phyloP scores from a whole-genome alignment of 805 yeast genomes.

The Allodekkera sacchari region DNA sequence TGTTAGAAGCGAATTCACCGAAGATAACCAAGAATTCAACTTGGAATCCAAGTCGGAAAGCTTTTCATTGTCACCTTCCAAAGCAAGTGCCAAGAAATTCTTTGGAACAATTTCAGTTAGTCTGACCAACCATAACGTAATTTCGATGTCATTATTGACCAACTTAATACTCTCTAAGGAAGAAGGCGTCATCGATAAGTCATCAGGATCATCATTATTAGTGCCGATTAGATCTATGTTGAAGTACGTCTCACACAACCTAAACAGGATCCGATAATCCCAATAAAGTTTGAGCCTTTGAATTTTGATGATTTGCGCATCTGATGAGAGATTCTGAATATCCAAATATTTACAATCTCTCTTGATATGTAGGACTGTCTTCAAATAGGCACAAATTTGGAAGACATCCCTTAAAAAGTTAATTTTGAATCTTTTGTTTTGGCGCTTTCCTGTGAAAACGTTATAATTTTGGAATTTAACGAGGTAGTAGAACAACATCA shows the following conservation, averaged over 20 bases:
- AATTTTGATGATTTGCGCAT: slow-evolving; percentile 16
- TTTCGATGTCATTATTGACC: slow-evolving; percentile 25
- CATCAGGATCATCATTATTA: slow-evolving; percentile 8
- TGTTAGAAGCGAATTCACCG: slow-evolving; percentile 11
- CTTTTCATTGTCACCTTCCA: slow-evolving; percentile 9
- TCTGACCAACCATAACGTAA: slow-evolving; percentile 24
- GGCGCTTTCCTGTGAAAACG: slow-evolving; percentile 8
- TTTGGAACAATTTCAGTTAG: slow-evolving; percentile 25
- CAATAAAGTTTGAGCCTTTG: slow-evolving; percentile 35
- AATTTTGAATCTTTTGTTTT: slow-evolving; percentile 21
- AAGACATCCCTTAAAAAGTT: slow-evolving; percentile 36
- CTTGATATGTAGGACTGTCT: slow-evolving; percentile 38
- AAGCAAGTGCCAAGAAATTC: slow-evolving; percentile 17
- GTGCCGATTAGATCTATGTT: slow-evolving; percentile 13
- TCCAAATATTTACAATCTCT: slow-evolving; percentile 9
- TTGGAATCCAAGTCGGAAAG: slow-evolving; percentile 13
- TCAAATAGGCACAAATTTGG: slow-evolving; percentile 29
- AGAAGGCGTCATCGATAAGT: slow-evolving; percentile 21
- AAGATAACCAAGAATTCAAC: slow-evolving; percentile 20
- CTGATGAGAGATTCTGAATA: slow-evolving; percentile 1
- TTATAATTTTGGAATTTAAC: slow-evolving; percentile 28
- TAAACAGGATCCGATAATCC: slow-evolving; percentile 30
- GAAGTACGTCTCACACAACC: slow-evolving; percentile 22
- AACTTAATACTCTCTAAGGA: slow-evolving; percentile 26
- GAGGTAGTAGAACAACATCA: slow-evolving; percentile 41